Evolutionary conservation across 352 stramenopile species (phyloP), one percentile per base, ranked within the genome.

Genomic region (Phytopythium boreale): DNA sequence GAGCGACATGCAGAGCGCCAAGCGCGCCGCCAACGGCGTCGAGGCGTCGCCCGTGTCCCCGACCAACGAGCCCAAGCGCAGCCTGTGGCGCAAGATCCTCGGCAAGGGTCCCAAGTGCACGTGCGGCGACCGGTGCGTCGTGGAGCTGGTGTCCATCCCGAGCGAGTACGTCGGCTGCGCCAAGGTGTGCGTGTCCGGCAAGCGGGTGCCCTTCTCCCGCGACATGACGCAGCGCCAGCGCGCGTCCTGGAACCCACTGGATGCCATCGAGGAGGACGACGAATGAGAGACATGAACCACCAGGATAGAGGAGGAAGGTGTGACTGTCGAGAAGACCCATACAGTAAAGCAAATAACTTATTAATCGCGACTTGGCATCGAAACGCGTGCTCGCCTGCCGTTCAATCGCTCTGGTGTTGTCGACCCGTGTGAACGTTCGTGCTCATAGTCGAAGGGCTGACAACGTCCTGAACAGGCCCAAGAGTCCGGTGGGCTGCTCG

Each of bases 91-190:
- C 61, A 84, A 84, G 61, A 56, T 87, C 24, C 56, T 87, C 27
- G 75, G 78, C 31, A 78, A 80, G 37, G 78, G 78, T 5, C 78
- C 78, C 59, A 87, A 87, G 72, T 87, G 78, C 66, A 66, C 82
- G 26, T 87, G 78, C 46, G 51, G 56, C 56, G 39, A 24, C 29
- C 2, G 59, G 62, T 65, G 50, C 27, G 47, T 63, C 3, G 47
- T 63, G 1, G 69, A 67, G 46, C 55, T 77, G 15, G 62, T 87
- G 29, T 29, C 73, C 58, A 79, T 87, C 53, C 76, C 78, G 10
- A 68, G 64, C 52, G 76, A 84, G 43, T 87, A 80, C 64, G 66
- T 76, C 26, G 78, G 78, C 26, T 75, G 68, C 59, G 57, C 69
- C 47, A 68, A 37, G 20, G 78, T 87, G 34, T 73, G 67, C 31